Conservation (phyloP, 2,329 filamentous ascomycete species). For the Rasamsonia emersonii region DNA sequence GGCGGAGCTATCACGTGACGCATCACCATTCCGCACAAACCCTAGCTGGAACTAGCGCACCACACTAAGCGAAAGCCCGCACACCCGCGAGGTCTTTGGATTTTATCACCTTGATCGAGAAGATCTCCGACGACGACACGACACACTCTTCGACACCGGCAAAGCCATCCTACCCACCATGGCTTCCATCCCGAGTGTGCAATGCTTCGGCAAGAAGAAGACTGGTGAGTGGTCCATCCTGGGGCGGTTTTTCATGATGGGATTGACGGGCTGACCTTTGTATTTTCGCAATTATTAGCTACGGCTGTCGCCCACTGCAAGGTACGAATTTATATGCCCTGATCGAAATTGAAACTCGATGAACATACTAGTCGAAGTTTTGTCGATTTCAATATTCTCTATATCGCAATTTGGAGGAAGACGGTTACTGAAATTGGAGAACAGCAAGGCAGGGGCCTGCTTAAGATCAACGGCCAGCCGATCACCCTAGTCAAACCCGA, state of each 20-base stretch:
- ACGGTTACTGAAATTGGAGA: slow-evolving; percentile 11
- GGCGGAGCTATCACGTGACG: slow-evolving; percentile 30
- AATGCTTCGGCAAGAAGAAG: slow-evolving; percentile 99
- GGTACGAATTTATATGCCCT: slow-evolving; percentile 43
- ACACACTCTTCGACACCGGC: slow-evolving; percentile 33
- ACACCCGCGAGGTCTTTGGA: slow-evolving; percentile 18
- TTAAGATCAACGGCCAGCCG: slow-evolving; percentile 98
- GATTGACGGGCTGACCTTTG: slow-evolving; percentile 21
- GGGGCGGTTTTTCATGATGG: neutral
- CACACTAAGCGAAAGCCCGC: slow-evolving; percentile 36
- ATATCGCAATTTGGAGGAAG: slow-evolving; percentile 1
- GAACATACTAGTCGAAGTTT: neutral
- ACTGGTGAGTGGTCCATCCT: slow-evolving; percentile 42
- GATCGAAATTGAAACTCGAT: slow-evolving; percentile 2
- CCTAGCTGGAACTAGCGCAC: slow-evolving; percentile 20
- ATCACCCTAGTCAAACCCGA: slow-evolving; percentile 90
- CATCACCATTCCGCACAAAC: slow-evolving; percentile 20
- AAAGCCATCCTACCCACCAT: slow-evolving; percentile 49
- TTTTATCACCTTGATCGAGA: slow-evolving; percentile 22
- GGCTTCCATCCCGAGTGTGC: slow-evolving; percentile 72
- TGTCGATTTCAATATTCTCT: neutral
- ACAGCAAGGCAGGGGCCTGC: slow-evolving; percentile 73
- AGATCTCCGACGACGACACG: slow-evolving; percentile 19
- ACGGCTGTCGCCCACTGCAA: slow-evolving; percentile 89
- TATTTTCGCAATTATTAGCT: slow-evolving; percentile 46